These are phyloP conservation scores for Vigna trinervia DNA, from an alignment of 306 rosid genomes.

Conservation along the genomic window DNA sequence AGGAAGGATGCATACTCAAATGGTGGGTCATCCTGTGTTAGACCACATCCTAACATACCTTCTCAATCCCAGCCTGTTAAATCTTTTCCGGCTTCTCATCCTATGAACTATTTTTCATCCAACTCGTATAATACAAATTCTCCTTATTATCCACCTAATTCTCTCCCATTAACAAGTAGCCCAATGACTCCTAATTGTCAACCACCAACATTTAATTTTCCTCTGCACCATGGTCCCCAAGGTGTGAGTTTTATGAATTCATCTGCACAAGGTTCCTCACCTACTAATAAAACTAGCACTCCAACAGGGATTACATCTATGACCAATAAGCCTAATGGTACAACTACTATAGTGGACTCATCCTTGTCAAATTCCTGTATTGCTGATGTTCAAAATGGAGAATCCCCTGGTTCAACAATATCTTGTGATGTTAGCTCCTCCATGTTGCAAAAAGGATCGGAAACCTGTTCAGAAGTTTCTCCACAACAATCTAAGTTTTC, in stretches of 20 bases:
- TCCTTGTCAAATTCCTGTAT: conserved; percentile 46
- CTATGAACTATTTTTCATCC: conserved; percentile 56
- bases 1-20: conserved; percentile 67
- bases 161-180: conserved; percentile 68
- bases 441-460: conserved; percentile 50
- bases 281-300: conserved; percentile 62
- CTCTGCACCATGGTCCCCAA: conserved; percentile 65
- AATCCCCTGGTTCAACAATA: conserved; percentile 50
- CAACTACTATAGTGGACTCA: conserved; percentile 48
- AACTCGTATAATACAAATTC: conserved; percentile 54
- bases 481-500: conserved; percentile 48
- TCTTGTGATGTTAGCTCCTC: conserved; percentile 52
- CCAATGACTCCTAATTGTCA: conserved; percentile 74
- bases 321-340: conserved; percentile 58
- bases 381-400: conserved; percentile 55
- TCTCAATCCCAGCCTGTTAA: conserved; percentile 75
- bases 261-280: conserved; percentile 47
- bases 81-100: conserved; percentile 59
- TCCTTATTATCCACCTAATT: conserved; percentile 50
- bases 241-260: conserved; percentile 56
- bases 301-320: conserved; percentile 52
- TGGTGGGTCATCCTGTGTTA: conserved; percentile 64
- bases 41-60: conserved; percentile 65
- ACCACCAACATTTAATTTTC: conserved; percentile 65
- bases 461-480: conserved; percentile 43